These are phyloP conservation scores for Beauveria sp. DNA, from an alignment of 2,329 filamentous ascomycete species.

Conservation along the genomic window DNA sequence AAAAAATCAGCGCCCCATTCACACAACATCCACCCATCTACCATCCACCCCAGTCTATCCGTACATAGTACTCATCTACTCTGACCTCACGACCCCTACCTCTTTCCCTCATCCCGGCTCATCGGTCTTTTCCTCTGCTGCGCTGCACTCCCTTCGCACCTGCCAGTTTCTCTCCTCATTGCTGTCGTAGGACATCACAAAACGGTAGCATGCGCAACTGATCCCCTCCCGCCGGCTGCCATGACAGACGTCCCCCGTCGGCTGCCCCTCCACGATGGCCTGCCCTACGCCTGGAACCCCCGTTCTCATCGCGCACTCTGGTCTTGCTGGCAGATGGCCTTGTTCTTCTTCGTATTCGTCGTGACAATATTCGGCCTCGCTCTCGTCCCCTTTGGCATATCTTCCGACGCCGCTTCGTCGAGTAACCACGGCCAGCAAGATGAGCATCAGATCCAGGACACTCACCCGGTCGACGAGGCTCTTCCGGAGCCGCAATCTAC, in stretches of 20 bases:
- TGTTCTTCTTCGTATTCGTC: conserved; percentile 18
- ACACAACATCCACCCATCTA: no score
- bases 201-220: background rate
- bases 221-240: background rate
- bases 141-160: background rate
- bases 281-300: background rate
- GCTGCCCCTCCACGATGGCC: conserved; percentile 1
- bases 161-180: background rate
- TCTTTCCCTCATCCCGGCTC: no score
- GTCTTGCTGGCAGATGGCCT: conserved; percentile 12
- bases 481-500: background rate
- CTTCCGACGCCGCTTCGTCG: background rate
- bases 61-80: no score
- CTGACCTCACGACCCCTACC: no score
- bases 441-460: background rate
- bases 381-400: conserved; percentile 17
- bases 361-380: conserved; percentile 19
- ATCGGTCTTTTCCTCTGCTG: background rate
- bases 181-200: background rate
- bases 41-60: no score
- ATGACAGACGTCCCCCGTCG: background rate
- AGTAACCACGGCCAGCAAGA: conserved; percentile 4
- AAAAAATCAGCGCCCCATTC: background rate
- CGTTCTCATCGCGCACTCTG: background rate
- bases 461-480: background rate